A percentile compares a stretch with the other conserved stretches of the same genome.
Conservation (phyloP, 345 rosid species). For the Gossypium raimondii region DNA sequence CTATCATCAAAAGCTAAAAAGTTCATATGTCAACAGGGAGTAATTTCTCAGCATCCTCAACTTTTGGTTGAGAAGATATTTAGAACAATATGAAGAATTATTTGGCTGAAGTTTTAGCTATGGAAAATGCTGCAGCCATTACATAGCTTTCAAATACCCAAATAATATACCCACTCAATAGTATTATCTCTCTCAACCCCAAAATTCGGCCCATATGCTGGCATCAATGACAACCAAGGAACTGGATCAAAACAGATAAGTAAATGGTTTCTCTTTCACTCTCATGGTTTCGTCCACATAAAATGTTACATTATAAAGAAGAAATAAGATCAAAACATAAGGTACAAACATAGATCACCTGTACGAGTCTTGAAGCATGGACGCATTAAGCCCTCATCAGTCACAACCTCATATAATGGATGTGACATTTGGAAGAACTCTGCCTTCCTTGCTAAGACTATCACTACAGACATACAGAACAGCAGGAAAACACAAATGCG, state of each 20-base stretch:
- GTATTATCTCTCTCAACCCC: neutral
- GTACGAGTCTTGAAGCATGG: conserved; percentile 87
- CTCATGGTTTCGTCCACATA: neutral
- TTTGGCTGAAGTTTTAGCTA: neutral
- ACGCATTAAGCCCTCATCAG: conserved; percentile 91
- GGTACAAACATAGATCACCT: conserved; percentile 43
- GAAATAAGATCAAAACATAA: conserved; percentile 14
- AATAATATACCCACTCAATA: neutral
- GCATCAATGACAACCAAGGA: neutral
- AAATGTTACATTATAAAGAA: neutral
- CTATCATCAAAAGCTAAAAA: neutral
- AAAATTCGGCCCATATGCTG: neutral
- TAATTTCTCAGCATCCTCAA: conserved; percentile 2
- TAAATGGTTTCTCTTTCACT: neutral
- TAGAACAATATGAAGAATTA: conserved; percentile 2
- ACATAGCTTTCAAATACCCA: conserved; percentile 4
- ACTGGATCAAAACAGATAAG: neutral
- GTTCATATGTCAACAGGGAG: neutral
- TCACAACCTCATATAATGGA: conserved; percentile 91
- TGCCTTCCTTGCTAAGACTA: conserved; percentile 94
- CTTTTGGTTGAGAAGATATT: neutral
- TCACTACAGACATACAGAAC: conserved; percentile 40
- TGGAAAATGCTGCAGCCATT: neutral
- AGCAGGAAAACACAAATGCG: neutral
- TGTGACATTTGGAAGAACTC: conserved; percentile 98